Evolutionary conservation across 1,139 yeast species (phyloP), one percentile per base, ranked within the genome.

Genomic region (Candida glucosophila): DNA sequence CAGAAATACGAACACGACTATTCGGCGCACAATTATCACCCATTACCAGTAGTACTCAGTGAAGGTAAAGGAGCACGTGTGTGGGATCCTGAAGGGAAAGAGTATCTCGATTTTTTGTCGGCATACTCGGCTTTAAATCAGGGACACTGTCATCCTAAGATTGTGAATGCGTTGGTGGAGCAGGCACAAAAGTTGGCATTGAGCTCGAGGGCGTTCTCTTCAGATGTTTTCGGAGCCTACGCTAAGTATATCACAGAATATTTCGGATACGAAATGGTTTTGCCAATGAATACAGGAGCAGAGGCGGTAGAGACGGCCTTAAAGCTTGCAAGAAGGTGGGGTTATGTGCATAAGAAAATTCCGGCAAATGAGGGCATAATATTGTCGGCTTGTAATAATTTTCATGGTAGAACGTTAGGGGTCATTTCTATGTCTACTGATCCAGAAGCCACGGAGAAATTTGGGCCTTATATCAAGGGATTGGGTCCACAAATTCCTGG

Each of bases 201-300:
- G 36, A 79, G 92, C 29, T 85, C 95, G 21, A 70, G 98, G 49
- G 97, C 97, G 5, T 90, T 88, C 53, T 82, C 93, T 19, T 79
- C 83, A 32, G 95, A 88, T 51, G 78, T 77, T 10, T 85, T 88
- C 49, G 94, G 95, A 26, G 70, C 70, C 23, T 88, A 76, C 48
- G 93, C 96, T 41, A 83, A 86, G 55, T 90, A 73, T 48, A 67
- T 86, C 34, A 85, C 96, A 30, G 93, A 86, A 52, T 88, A 62
- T 52, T 88, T 90, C 61, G 72, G 77, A 49, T 88, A 83, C 55
- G 98, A 88, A 47, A 78, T 77, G 81, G 90, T 88, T 6, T 66
- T 88, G 52, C 98, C 98, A 40, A 88, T 88, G 96, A 88, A 88
- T 64, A 88, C 97, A 6, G 98, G 98, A 49, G 96, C 96, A 15